Percentiles rank a stretch among this genome's conserved stretches.
phyloP scores from a whole-genome alignment of 2,329 filamentous ascomycete species.

The Didymella pomorum region DNA sequence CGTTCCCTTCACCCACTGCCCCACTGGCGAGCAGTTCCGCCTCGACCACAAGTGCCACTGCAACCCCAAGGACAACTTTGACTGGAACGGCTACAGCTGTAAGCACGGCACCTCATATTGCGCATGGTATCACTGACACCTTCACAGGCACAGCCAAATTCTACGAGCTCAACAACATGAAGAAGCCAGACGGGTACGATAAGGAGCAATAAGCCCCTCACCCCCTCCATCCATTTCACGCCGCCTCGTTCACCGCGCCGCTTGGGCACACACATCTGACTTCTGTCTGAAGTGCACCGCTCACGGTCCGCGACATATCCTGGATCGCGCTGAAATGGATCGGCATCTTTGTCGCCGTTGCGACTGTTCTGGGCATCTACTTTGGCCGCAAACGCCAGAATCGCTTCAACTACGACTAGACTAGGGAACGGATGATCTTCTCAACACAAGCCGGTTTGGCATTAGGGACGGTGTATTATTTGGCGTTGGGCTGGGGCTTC shows the following conservation, averaged over 20 bases:
- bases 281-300: slow-evolving; percentile 20
- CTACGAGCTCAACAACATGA: slow-evolving; percentile 81
- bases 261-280: slow-evolving; percentile 33
- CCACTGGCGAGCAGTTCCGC: slow-evolving; percentile 84
- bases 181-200: slow-evolving; percentile 87
- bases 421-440: slow-evolving; percentile 6
- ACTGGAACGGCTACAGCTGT: slow-evolving; percentile 99
- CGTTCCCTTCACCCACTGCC: slow-evolving; percentile 97
- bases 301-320: slow-evolving; percentile 9
- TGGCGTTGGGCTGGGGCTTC: slow-evolving; percentile 5
- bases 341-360: slow-evolving; percentile 2
- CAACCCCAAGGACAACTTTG: slow-evolving; percentile 96
- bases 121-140: slow-evolving; percentile 21
- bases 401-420: slow-evolving; percentile 24
- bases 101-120: slow-evolving; percentile 53
- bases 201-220: slow-evolving; percentile 61
- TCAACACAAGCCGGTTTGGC: slow-evolving; percentile 8
- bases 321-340: slow-evolving; percentile 6
- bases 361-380: slow-evolving; percentile 11
- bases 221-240: slow-evolving; percentile 9
- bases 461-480: slow-evolving; percentile 14
- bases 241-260: slow-evolving; percentile 1
- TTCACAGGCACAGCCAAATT: slow-evolving; percentile 84
- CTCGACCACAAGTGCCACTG: slow-evolving; percentile 91
- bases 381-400: slow-evolving; percentile 16